phyloP scores from a whole-genome alignment of 306 rosid species.

The Rosa lucieae region DNA sequence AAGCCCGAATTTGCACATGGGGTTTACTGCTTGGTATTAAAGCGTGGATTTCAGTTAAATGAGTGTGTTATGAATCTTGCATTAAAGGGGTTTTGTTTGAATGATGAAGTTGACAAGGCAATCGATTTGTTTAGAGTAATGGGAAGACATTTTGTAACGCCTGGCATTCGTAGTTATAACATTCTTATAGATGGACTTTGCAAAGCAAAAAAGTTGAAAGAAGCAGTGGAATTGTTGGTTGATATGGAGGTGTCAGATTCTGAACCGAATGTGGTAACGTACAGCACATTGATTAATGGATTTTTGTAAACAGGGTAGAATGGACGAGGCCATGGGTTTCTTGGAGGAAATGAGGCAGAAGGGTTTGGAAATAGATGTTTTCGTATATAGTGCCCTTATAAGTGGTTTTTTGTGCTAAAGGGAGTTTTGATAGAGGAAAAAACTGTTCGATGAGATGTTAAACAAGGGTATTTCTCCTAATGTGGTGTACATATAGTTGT shows the following conservation, averaged over 20 bases:
- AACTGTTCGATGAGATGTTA: constrained; percentile 63
- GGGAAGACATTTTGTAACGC: constrained; percentile 38
- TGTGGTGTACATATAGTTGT: constrained; percentile 58
- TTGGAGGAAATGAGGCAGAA: constrained; percentile 63
- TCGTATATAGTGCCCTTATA: constrained; percentile 52
- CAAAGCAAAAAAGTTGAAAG: constrained; percentile 51
- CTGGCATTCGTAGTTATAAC: constrained; percentile 57
- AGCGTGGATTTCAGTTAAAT: constrained; percentile 54
- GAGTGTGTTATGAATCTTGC: constrained; percentile 45
- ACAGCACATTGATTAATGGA: constrained; percentile 53
- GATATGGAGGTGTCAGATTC: constrained; percentile 53
- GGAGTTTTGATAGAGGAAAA: constrained; percentile 49
- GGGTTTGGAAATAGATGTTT: constrained; percentile 55
- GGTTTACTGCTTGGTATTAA: constrained; percentile 56
- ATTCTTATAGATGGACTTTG: constrained; percentile 63
- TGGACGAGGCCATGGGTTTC: constrained; percentile 51
- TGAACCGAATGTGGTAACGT: constrained; percentile 52
- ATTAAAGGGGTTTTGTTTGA: constrained; percentile 57
- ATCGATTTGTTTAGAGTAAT: constrained; percentile 41
- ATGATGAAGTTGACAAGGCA: constrained; percentile 48
- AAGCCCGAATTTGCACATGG: constrained; percentile 46
- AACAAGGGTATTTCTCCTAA: constrained; percentile 56
- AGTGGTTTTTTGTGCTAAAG: constrained; percentile 55
- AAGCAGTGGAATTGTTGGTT: constrained; percentile 55
- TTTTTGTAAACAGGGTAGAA: constrained; percentile 60